Evolutionary conservation across 2,329 filamentous ascomycete genomes (phyloP).

Genomic region (Trichoderma gracile): DNA sequence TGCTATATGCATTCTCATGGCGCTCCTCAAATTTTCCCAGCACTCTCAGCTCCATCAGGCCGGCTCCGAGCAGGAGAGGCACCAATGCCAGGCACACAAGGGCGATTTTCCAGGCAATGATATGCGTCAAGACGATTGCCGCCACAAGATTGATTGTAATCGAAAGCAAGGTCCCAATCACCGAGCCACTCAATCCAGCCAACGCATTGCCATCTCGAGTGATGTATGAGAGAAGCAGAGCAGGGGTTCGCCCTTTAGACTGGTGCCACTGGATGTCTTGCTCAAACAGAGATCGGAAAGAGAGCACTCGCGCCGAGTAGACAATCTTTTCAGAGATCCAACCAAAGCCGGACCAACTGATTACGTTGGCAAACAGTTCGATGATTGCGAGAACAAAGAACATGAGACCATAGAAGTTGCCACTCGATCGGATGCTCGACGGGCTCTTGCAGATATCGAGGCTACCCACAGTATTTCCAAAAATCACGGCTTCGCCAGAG

Average conservation of each 20-base stretch:
- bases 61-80: constrained; percentile 63
- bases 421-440: constrained; percentile 34
- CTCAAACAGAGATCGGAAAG: constrained; percentile 60
- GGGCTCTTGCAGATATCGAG: constrained; percentile 46
- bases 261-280: constrained; percentile 69
- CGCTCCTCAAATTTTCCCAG: constrained; percentile 59
- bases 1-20: constrained; percentile 60
- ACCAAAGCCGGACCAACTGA: constrained; percentile 50
- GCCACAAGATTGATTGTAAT: constrained; percentile 63
- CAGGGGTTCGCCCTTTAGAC: constrained; percentile 58
- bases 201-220: constrained; percentile 64
- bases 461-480: constrained; percentile 37
- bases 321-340: constrained; percentile 57
- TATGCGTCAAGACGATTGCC: constrained; percentile 63
- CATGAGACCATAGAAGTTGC: constrained; percentile 51
- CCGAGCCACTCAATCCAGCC: constrained; percentile 63
- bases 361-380: constrained; percentile 51
- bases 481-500: constrained; percentile 53
- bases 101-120: constrained; percentile 71
- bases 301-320: constrained; percentile 58
- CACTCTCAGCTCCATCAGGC: constrained; percentile 62
- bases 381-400: constrained; percentile 48
- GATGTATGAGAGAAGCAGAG: constrained; percentile 61
- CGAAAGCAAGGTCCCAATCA: constrained; percentile 64
- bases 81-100: constrained; percentile 65